Evolutionary conservation across 2,329 filamentous ascomycete genomes (phyloP).

Genomic region (Pestalotiopsis sp.): DNA sequence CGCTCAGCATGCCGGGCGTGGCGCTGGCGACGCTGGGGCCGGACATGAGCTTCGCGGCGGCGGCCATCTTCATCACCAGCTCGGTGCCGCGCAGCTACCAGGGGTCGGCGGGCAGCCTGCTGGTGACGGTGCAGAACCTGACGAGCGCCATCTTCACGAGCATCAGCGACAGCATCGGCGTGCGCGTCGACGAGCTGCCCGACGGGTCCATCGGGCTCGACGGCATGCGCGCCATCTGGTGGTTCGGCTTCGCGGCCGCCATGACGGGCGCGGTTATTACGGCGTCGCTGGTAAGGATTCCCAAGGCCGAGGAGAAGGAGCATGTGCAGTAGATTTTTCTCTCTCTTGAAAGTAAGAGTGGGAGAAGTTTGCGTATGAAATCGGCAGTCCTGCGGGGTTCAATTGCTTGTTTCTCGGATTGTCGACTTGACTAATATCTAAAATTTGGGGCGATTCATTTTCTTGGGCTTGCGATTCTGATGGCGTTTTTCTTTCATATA

Average conservation of each 20-base stretch:
- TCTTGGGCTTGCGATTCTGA: neutral
- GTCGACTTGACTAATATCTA: neutral
- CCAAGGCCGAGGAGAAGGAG: slow-evolving; percentile 27
- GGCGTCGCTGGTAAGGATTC: slow-evolving; percentile 22
- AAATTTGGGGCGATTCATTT: neutral
- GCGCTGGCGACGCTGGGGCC: slow-evolving; percentile 48
- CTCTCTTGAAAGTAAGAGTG: neutral
- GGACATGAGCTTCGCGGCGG: slow-evolving; percentile 48
- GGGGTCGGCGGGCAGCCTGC: slow-evolving; percentile 44
- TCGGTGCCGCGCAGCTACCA: slow-evolving; percentile 49
- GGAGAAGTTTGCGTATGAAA: neutral
- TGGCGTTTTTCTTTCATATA: neutral
- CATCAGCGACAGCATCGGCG: slow-evolving; percentile 35
- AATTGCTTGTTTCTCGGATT: neutral
- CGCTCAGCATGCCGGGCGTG: slow-evolving; percentile 45
- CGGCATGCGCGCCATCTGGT: slow-evolving; percentile 26
- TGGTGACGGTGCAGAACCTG: slow-evolving; percentile 50
- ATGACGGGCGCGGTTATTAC: slow-evolving; percentile 24
- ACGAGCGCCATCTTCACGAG: slow-evolving; percentile 43
- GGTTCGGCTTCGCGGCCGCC: slow-evolving; percentile 25
- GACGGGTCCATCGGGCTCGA: slow-evolving; percentile 23
- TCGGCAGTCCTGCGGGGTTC: neutral
- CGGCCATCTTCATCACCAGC: slow-evolving; percentile 50
- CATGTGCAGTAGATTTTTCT: slow-evolving; percentile 20
- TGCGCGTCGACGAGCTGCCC: slow-evolving; percentile 24